Percentiles rank a stretch among this genome's conserved stretches.
Conservation (phyloP, 106 monocot genomes). For the Alisma plantagoaquatica region DNA sequence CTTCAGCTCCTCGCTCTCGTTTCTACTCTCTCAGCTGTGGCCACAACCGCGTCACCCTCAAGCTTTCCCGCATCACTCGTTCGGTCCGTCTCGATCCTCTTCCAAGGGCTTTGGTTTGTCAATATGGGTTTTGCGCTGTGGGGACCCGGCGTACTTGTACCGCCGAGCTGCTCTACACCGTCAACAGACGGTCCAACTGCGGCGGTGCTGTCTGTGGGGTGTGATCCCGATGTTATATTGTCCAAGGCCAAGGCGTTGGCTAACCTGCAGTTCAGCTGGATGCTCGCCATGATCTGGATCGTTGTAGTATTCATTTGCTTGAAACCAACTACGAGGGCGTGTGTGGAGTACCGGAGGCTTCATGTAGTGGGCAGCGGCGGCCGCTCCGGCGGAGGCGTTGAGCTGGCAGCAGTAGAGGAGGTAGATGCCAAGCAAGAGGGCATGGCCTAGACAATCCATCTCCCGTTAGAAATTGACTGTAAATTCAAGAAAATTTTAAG, state of each 20-base stretch:
- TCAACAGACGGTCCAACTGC: too few species aligned
- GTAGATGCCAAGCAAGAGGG: constrained; percentile 2
- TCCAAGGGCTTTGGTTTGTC: constrained; percentile 72
- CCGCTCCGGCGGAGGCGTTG: neutral
- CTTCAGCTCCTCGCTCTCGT: constrained; percentile 34
- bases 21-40: constrained; percentile 20
- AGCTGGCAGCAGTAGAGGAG: too few species aligned
- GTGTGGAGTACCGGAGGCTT: constrained; percentile 24
- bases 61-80: constrained; percentile 40
- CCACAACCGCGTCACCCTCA: constrained; percentile 1
- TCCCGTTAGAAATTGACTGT: too few species aligned
- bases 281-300: constrained; percentile 18
- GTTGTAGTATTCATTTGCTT: constrained; percentile 17
- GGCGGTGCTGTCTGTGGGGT: too few species aligned
- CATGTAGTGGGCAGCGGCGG: neutral
- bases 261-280: constrained; percentile 58
- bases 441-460: too few species aligned
- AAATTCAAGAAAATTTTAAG: too few species aligned
- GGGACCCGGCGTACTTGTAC: constrained; percentile 29
- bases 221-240: too few species aligned
- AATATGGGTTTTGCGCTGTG: constrained; percentile 67
- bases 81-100: constrained; percentile 32
- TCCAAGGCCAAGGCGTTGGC: constrained; percentile 29
- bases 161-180: too few species aligned
- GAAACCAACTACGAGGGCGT: constrained; percentile 1